A percentile compares a stretch with the other conserved stretches of the same genome.
These are phyloP conservation scores for Fusarium nanum DNA, from an alignment of 2,329 filamentous ascomycete species.

Conservation along the genomic window DNA sequence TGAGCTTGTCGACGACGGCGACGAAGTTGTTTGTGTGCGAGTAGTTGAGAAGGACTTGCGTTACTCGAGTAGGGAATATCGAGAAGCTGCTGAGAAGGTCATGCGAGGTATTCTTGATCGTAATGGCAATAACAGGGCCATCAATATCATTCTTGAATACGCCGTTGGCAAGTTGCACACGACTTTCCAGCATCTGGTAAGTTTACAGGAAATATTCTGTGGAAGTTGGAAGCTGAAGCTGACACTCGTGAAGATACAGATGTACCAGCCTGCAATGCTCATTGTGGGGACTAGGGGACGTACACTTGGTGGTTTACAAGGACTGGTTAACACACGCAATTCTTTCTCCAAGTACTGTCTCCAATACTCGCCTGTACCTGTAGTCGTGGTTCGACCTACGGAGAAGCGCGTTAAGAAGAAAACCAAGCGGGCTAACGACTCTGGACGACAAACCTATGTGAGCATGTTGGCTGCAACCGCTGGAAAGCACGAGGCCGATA, in stretches of 20 bases:
- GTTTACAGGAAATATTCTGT: constrained; percentile 40
- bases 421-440: constrained; percentile 82
- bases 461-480: constrained; percentile 76
- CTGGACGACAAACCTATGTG: constrained; percentile 78
- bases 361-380: constrained; percentile 91
- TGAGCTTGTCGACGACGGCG: constrained; percentile 91
- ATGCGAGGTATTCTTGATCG: constrained; percentile 82
- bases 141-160: constrained; percentile 87
- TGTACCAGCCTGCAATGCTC: constrained; percentile 91
- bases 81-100: constrained; percentile 78
- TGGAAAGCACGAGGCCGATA: constrained; percentile 69
- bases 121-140: constrained; percentile 82
- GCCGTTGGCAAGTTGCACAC: constrained; percentile 89
- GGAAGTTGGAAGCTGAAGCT: constrained; percentile 21
- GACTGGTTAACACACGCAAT: constrained; percentile 79
- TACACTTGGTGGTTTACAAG: constrained; percentile 86
- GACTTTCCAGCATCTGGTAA: constrained; percentile 89
- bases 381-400: constrained; percentile 89
- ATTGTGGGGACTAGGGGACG: constrained; percentile 90
- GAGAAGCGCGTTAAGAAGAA: constrained; percentile 93
- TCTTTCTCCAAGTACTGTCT: constrained; percentile 95
- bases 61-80: constrained; percentile 76
- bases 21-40: constrained; percentile 90
- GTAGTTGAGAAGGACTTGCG: constrained; percentile 87
- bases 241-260: constrained; percentile 73